Evolutionary conservation across 2,329 filamentous ascomycete genomes (phyloP).

Genomic region (Leptographium flavum): DNA sequence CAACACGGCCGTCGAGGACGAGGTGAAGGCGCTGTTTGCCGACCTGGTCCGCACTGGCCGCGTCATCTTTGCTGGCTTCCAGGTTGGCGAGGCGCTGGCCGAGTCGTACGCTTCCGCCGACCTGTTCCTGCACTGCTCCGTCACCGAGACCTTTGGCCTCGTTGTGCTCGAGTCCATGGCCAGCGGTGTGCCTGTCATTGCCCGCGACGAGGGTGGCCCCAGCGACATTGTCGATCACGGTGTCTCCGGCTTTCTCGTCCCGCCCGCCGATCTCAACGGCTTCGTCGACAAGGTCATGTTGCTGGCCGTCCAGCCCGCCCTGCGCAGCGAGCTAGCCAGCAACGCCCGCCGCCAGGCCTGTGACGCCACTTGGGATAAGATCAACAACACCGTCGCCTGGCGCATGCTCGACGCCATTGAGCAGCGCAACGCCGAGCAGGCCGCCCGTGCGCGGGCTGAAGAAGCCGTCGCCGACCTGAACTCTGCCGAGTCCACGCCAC

Average conservation of each 20-base stretch:
- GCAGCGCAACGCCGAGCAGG: slow-evolving; percentile 23
- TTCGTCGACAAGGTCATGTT: slow-evolving; percentile 41
- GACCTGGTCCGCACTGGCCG: slow-evolving; percentile 30
- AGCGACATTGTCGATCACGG: slow-evolving; percentile 50
- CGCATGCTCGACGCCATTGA: slow-evolving; percentile 42
- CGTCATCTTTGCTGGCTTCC: slow-evolving; percentile 54
- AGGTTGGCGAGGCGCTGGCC: slow-evolving; percentile 45
- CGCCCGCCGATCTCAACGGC: slow-evolving; percentile 40
- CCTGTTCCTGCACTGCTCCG: slow-evolving; percentile 56
- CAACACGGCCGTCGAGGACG: slow-evolving; percentile 45
- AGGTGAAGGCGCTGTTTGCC: slow-evolving; percentile 46
- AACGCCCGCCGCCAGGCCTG: slow-evolving; percentile 41
- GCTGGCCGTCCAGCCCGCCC: slow-evolving; percentile 28
- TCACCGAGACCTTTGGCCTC: slow-evolving; percentile 59
- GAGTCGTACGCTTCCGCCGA: slow-evolving; percentile 53
- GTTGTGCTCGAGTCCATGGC: slow-evolving; percentile 61
- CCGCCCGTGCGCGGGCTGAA: slow-evolving; percentile 5
- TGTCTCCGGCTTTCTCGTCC: slow-evolving; percentile 45
- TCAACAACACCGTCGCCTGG: slow-evolving; percentile 56
- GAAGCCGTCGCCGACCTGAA: slow-evolving; percentile 1
- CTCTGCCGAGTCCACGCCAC: neutral
- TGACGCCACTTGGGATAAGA: slow-evolving; percentile 55
- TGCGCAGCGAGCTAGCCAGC: slow-evolving; percentile 29
- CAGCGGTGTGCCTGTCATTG: slow-evolving; percentile 53
- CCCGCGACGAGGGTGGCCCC: slow-evolving; percentile 54